Conservation (phyloP, 164 flowering plant species). For the Houttuynia cordata region DNA sequence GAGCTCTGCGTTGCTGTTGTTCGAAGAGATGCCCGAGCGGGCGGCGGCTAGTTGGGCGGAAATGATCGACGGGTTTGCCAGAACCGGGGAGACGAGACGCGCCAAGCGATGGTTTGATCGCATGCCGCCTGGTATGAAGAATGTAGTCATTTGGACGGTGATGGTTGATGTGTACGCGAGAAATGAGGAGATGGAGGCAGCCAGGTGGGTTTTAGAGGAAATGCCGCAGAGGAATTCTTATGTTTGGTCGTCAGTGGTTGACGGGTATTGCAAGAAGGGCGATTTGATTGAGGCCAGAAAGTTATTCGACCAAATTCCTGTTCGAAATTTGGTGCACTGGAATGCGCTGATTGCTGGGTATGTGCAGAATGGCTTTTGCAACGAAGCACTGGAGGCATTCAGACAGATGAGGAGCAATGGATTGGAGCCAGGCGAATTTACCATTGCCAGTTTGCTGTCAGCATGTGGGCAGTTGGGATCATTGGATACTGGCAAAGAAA, state of each 20-base stretch:
- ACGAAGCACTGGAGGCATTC: conserved; percentile 51
- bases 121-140: conserved; percentile 39
- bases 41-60: conserved; percentile 49
- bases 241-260: conserved; percentile 65
- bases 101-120: conserved; percentile 50
- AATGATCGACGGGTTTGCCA: conserved; percentile 59
- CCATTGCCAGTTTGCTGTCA: conserved; percentile 41
- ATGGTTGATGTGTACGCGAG: conserved; percentile 67
- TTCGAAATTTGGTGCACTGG: conserved; percentile 61
- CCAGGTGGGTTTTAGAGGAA: conserved; percentile 43
- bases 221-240: conserved; percentile 55
- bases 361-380: conserved; percentile 53
- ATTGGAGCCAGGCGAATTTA: conserved; percentile 54
- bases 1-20: conserved; percentile 27
- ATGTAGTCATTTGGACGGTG: conserved; percentile 66
- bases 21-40: conserved; percentile 31
- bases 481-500: conserved; percentile 43
- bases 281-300: conserved; percentile 34
- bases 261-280: conserved; percentile 62
- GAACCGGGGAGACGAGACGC: conserved; percentile 26
- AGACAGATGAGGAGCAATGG: conserved; percentile 43
- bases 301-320: conserved; percentile 38
- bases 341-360: conserved; percentile 59
- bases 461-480: conserved; percentile 66
- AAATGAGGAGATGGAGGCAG: conserved; percentile 57